These are phyloP conservation scores for Bothriochloa decipiens DNA, from an alignment of 176 grass and related monocot species.

Conservation along the genomic window DNA sequence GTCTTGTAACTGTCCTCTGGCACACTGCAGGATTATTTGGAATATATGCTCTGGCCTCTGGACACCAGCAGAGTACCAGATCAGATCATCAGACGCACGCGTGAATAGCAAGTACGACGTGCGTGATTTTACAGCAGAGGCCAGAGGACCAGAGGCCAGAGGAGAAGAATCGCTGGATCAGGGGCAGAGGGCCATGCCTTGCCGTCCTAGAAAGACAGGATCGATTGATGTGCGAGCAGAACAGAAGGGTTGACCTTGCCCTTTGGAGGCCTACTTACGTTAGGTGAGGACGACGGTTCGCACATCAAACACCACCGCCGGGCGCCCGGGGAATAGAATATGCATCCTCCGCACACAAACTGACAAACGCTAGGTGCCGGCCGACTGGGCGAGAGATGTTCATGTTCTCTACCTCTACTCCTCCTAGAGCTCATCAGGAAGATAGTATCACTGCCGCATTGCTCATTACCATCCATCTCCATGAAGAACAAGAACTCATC, in stretches of 20 bases:
- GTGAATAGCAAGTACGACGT: conserved; percentile 18
- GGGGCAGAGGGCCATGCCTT: conserved; percentile 3
- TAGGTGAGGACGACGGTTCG: conserved; percentile 43
- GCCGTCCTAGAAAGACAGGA: not conserved
- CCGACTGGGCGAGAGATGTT: no score
- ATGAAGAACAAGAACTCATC: not conserved
- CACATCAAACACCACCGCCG: conserved; percentile 21
- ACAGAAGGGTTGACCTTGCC: conserved; percentile 54
- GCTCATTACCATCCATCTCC: not conserved
- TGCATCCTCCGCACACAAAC: not conserved
- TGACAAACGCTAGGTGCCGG: conserved; percentile 7
- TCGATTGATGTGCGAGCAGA: conserved; percentile 38
- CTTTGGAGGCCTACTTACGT: conserved; percentile 11
- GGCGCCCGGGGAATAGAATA: not conserved
- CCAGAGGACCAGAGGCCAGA: not conserved
- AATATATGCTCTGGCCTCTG: not conserved
- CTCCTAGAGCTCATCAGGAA: not conserved
- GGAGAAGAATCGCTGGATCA: not conserved
- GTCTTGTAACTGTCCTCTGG: conserved; percentile 31
- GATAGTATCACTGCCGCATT: not conserved
- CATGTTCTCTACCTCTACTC: no score
- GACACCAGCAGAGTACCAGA: not conserved
- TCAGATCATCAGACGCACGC: conserved; percentile 1
- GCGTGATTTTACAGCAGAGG: conserved; percentile 21
- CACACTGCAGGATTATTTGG: conserved; percentile 1